Percentiles rank a stretch among this genome's conserved stretches.
Conservation (phyloP, 1,284 basidiomycete species). For the Gymnopus androsaceus region DNA sequence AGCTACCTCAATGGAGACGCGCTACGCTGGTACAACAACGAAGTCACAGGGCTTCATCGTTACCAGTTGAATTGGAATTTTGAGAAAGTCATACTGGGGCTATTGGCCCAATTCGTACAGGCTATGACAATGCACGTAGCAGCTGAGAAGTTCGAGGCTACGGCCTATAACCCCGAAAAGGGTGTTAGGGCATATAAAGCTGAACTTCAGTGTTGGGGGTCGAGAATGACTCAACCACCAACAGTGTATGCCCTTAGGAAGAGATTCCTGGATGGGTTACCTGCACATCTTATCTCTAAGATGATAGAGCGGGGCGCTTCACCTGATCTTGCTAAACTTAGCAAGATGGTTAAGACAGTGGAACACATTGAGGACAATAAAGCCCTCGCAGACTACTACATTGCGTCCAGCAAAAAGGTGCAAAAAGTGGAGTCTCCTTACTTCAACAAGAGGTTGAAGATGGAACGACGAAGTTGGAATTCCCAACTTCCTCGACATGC, state of each 20-base stretch:
- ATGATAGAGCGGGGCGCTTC: background rate
- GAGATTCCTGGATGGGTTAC: slow-evolving; percentile 10
- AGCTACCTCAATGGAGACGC: slow-evolving; percentile 17
- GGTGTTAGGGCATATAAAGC: slow-evolving; percentile 20
- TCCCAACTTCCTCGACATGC: no score
- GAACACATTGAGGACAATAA: slow-evolving; percentile 3
- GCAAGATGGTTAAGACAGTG: background rate
- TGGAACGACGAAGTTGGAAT: background rate
- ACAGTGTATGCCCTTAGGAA: slow-evolving; percentile 13
- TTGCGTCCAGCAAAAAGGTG: background rate
- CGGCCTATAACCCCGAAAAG: background rate
- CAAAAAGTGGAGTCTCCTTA: background rate
- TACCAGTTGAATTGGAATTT: slow-evolving; percentile 15
- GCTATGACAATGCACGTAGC: slow-evolving; percentile 21
- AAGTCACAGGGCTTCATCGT: slow-evolving; percentile 14
- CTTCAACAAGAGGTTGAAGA: background rate
- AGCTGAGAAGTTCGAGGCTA: slow-evolving; percentile 10
- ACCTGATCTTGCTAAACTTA: background rate
- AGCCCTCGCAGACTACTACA: slow-evolving; percentile 1
- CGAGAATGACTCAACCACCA: slow-evolving; percentile 14
- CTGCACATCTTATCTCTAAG: background rate
- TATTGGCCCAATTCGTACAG: slow-evolving; percentile 24
- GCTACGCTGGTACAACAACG: slow-evolving; percentile 14
- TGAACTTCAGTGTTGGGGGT: slow-evolving; percentile 7
- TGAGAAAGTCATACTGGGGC: slow-evolving; percentile 17